Base-by-base conservation (phyloP, 495 filamentous ascomycete species). In the Evansstolkia leycettana region DNA sequence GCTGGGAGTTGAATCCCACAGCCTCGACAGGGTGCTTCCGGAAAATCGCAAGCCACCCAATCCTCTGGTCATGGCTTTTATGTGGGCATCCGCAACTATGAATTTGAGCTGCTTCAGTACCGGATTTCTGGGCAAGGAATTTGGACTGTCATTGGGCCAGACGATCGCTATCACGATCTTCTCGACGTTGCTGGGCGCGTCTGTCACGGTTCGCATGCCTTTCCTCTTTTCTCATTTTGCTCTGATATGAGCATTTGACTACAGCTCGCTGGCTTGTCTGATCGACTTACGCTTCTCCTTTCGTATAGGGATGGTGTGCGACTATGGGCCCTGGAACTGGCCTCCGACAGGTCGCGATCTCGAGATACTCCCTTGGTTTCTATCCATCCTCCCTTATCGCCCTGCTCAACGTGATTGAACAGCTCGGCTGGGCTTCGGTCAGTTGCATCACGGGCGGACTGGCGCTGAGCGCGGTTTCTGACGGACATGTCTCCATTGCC, bases 291-390 rank as follows among this genome's bases (percentile, higher is more conserved):
- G 1, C 31, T 62, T 2, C 54, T n/a, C n/a, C n/a, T n/a, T n/a
- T 57, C 14, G 55, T 57, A 8, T 33, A 50, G 45, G 39, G 57
- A 12, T 64, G 56, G 46, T 64, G 65, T 31, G 69, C 69, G 7
- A 72, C 67, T 2, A 57, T 70, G 33, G 69, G 69, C 15, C 52
- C 60, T 3, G 52, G 57, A 14, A 71, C 64, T 6, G 72, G 73
- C 19, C 58, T 75, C 2, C 63, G 69, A 28, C 64, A 72, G 41
- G 64, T 72, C 41, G 64, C 64, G 14, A 64, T 73, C 28, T 57
- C 62, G 27, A 62, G 71, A 6, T 75, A 72, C 47, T 66, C 62
- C 45, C 62, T 76, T 33, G 73, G 70, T 15, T 76, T 65, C 62
- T 73, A 60, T 40, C 65, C 68, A 1, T 52, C 62, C 29, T 68